A percentile compares a stretch with the other conserved stretches of the same genome.
phyloP scores from a whole-genome alignment of 139 green algal genomes.

The Chlamydomonas incerta region DNA sequence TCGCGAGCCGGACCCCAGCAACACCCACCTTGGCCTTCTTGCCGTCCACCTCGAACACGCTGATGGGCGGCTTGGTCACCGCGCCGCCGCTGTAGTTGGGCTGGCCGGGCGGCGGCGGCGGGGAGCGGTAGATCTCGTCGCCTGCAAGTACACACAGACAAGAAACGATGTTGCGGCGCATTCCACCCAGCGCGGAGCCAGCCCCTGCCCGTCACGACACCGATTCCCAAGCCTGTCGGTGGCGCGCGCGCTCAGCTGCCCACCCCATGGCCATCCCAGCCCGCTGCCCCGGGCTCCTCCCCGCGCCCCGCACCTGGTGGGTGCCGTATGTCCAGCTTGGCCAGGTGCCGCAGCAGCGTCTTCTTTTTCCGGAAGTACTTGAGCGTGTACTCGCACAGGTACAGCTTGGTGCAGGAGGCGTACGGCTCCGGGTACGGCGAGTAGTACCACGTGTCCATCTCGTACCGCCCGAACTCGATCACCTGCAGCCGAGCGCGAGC shows the following conservation, averaged over 20 bases:
- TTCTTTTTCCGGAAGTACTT: constrained; percentile 88
- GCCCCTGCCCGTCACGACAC: no score
- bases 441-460: constrained; percentile 99
- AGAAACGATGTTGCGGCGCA: no score
- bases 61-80: constrained; percentile 78
- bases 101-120: constrained; percentile 57
- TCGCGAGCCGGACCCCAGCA: no score
- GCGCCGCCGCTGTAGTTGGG: constrained; percentile 64
- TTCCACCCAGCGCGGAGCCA: no score
- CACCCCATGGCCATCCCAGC: no score
- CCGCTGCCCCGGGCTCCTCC: no score
- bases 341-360: constrained; percentile 92
- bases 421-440: constrained; percentile 96
- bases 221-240: no score
- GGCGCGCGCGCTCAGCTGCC: no score
- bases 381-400: constrained; percentile 95
- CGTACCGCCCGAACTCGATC: constrained; percentile 93
- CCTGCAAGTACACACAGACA: constrained; percentile 62
- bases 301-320: constrained; percentile 88
- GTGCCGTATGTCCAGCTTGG: constrained; percentile 90
- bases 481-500: constrained; percentile 46
- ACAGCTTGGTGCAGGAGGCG: constrained; percentile 92
- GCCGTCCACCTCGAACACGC: constrained; percentile 93
- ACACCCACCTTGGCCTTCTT: constrained; percentile 74
- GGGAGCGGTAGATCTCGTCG: constrained; percentile 92